Percentiles rank a stretch among this genome's conserved stretches.
phyloP scores from a whole-genome alignment of 768 basidiomycete species.

The Leccinum boreale region DNA sequence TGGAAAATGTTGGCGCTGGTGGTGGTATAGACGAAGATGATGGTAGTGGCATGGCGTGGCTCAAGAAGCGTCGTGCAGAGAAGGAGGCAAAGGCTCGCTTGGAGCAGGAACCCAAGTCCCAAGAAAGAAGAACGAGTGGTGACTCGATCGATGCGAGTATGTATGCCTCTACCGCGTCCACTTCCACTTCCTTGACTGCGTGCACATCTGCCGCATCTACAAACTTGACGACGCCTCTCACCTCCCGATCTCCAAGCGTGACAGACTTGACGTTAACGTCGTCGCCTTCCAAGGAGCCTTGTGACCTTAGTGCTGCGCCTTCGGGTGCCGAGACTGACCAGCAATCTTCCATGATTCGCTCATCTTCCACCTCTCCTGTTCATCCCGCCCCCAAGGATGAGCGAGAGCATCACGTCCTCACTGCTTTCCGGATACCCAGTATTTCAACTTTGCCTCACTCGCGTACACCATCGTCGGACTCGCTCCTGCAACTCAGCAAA shows the following conservation, averaged over 20 bases:
- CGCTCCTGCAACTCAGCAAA: conserved; percentile 8
- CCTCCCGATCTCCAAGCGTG: conserved; percentile 21
- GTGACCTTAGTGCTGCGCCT: background rate
- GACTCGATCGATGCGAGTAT: conserved; percentile 24
- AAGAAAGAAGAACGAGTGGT: conserved; percentile 21
- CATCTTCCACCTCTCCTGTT: background rate
- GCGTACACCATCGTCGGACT: background rate
- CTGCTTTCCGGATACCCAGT: conserved; percentile 24
- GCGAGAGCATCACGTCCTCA: conserved; percentile 19
- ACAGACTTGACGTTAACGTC: conserved; percentile 12
- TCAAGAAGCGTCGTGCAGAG: conserved; percentile 63
- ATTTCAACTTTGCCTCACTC: conserved; percentile 3
- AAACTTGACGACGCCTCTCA: conserved; percentile 14
- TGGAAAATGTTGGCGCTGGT: conserved; percentile 24
- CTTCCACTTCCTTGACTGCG: conserved; percentile 21
- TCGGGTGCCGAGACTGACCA: background rate
- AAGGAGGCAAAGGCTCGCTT: conserved; percentile 38
- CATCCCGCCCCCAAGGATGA: conserved; percentile 13
- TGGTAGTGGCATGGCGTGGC: conserved; percentile 86
- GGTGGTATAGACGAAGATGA: conserved; percentile 59
- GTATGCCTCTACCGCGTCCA: conserved; percentile 21
- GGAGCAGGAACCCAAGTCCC: conserved; percentile 15
- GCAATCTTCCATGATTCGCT: background rate
- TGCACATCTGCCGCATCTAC: conserved; percentile 21
- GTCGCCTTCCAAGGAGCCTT: conserved; percentile 2